A percentile compares a stretch with the other conserved stretches of the same genome.
These are phyloP conservation scores for Clonostachys sp. DNA, from an alignment of 2,329 filamentous ascomycete species.

Conservation along the genomic window DNA sequence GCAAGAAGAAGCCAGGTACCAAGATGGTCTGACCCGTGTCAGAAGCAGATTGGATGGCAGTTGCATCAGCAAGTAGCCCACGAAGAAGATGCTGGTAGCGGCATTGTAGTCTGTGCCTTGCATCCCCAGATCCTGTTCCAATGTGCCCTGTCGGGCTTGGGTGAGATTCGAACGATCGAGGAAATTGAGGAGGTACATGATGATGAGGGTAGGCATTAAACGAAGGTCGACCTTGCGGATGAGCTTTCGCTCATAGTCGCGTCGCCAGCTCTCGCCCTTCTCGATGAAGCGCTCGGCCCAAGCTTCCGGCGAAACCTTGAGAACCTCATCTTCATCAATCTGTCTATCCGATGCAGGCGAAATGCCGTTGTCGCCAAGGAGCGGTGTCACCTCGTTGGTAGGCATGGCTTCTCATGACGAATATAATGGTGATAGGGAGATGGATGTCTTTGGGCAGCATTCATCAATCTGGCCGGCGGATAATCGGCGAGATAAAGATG, in stretches of 20 bases:
- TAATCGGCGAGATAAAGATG: too few species aligned
- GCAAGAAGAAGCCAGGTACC: constrained; percentile 46
- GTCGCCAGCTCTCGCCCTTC: constrained; percentile 8
- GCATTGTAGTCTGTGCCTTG: constrained; percentile 52
- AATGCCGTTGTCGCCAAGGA: too few species aligned
- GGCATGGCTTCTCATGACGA: too few species aligned
- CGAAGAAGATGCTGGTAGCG: constrained; percentile 57
- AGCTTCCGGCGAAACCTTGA: not conserved
- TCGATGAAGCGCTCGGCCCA: not conserved
- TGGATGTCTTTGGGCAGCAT: too few species aligned
- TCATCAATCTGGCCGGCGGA: too few species aligned
- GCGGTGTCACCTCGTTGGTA: too few species aligned
- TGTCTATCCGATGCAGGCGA: too few species aligned
- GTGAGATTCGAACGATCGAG: constrained; percentile 49
- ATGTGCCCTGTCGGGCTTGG: constrained; percentile 46
- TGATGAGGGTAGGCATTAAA: constrained; percentile 45
- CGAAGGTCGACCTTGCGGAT: constrained; percentile 46
- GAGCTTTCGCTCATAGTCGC: constrained; percentile 18
- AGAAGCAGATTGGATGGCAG: constrained; percentile 56
- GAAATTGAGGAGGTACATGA: constrained; percentile 53
- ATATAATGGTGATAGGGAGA: too few species aligned
- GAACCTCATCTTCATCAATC: too few species aligned
- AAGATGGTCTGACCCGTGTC: constrained; percentile 45
- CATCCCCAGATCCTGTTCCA: constrained; percentile 50
- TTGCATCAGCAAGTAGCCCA: constrained; percentile 58